Evolutionary conservation across 129 eudicot species (phyloP), one percentile per base, ranked within the genome.

Genomic region (Flaveria robusta): DNA sequence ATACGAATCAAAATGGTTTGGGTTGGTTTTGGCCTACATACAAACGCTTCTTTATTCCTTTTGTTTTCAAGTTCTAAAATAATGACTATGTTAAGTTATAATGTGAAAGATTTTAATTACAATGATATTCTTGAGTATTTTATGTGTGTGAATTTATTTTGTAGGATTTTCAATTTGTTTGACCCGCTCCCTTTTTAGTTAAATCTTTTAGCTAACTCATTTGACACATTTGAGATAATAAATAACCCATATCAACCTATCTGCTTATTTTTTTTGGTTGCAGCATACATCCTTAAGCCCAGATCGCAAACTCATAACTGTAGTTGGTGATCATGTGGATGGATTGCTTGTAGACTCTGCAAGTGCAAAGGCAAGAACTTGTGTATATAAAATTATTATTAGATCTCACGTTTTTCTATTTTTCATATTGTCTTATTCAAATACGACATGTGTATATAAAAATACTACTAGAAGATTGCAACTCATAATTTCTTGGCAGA

Each of bases 211-310:
- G 64, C 15, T 22, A 23, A 56, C 31, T 23, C 29, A 56, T 9
- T 56, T 2, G 15, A 23, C 31, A 56, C 31, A 5, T 56, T 10
- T 9, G 31, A 56, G 64, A 56, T 56, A 56, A 56, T 20, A 56
- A 16, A 19, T 56, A 56, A 22, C 14, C 64, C 66, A 59, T 11
- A 12, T 59, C 24, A 3, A 2, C 39, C 39, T 37, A 12, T 59
- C 24, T 59, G 39, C 22, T 9, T 59, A 73, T 4, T 23, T 34
- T 29, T 42, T 74, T 9, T 67, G 74, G 29, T 42, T 88, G 89
- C 95, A 92, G 98, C 98, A 92, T 83, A 88, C 92, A 59, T 90
- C 98, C 15, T 41, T 90, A 77, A 92, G 98, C 51, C 96, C 98
- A 9, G 89, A 90, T 49, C 73, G 92, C 42, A 90, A 86, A 79